Percentiles rank a stretch among this genome's conserved stretches.
phyloP scores from a whole-genome alignment of 2,329 filamentous ascomycete genomes.

The Delphinella strobiligena region DNA sequence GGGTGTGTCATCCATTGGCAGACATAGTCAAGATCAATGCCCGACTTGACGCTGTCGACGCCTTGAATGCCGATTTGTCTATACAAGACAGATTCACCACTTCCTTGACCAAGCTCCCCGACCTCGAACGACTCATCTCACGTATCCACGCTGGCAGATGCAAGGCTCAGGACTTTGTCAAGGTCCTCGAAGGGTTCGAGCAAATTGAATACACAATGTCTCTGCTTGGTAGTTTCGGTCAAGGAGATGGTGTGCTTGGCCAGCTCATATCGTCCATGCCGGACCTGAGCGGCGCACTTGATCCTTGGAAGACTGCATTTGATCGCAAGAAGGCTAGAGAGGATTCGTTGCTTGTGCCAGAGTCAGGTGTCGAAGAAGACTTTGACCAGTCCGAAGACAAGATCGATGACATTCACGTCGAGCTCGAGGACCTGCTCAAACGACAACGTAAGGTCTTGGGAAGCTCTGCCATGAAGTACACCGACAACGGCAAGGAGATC shows the following conservation, averaged over 20 bases:
- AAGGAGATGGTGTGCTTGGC: constrained; percentile 73
- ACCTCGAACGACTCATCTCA: constrained; percentile 87
- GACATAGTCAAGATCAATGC: constrained; percentile 84
- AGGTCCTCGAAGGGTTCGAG: constrained; percentile 89
- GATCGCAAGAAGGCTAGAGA: constrained; percentile 69
- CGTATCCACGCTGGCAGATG: constrained; percentile 88
- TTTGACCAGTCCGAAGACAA: constrained; percentile 74
- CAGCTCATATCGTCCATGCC: constrained; percentile 79
- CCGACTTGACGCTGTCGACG: constrained; percentile 83
- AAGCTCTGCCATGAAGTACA: constrained; percentile 46
- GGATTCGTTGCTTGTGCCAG: constrained; percentile 71
- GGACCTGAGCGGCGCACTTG: constrained; percentile 59
- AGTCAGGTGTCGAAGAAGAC: constrained; percentile 77
- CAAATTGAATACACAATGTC: constrained; percentile 93
- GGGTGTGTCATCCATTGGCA: constrained; percentile 91
- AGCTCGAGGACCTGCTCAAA: constrained; percentile 60
- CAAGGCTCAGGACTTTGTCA: constrained; percentile 82
- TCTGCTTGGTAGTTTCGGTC: constrained; percentile 59
- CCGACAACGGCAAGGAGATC: constrained; percentile 87
- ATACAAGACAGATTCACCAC: constrained; percentile 80
- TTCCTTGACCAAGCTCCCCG: constrained; percentile 81
- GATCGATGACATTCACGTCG: constrained; percentile 62
- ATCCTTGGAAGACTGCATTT: constrained; percentile 86
- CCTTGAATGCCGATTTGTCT: constrained; percentile 70
- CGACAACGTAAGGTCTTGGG: constrained; percentile 62